Base-by-base conservation (phyloP, 1,284 basidiomycete genomes). In the Leccinum fallax region DNA sequence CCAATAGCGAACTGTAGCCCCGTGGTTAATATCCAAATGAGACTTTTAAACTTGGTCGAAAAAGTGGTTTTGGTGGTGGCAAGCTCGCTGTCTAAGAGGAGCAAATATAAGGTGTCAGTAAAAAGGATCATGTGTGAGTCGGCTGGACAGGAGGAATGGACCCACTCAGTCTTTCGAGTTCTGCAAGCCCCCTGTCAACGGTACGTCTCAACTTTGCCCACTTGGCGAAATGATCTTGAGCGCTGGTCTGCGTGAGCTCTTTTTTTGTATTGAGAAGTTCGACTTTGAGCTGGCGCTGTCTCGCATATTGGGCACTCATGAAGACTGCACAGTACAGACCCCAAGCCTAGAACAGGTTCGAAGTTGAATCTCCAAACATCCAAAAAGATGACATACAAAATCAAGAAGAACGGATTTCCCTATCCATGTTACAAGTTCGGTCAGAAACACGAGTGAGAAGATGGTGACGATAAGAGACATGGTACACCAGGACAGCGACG, bases 141-240 rank as follows among this genome's bases (percentile, higher is more conserved):
- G 21, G 51, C 30, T 30, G 61, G 59, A 61, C 56, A 53, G 38
- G n/a, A 48, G 52, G 16, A 36, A 61, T 7, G 21, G 28, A 88
- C 92, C 77, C 76, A 95, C 93, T 98, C 66, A 93, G 82, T 76
- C 89, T 91, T 79, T 99, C 97, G n/a, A 99, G 82, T 56, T 98
- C 94, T 32, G 87, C 85, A n/a, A 97, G 76, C 5, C 91, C 92
- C 77, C 97, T 98, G 79, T 99, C 97, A 36, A 98, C 88, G 67
- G 86, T 93, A 65, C 97, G 79, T 70, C 93, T 81, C 69, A 99
- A 79, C 79, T 95, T 97, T 52, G 97, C 97, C 97, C 97, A 99
- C 79, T 95, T 98, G 16, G 96, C 93, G 76, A 99, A 99, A 74
- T 99, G 92, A 74, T 98, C 97, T 75, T 99, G 97, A 13, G 94